Conservation (phyloP, 2,329 filamentous ascomycete species). For the Exophiala aquamarina region DNA sequence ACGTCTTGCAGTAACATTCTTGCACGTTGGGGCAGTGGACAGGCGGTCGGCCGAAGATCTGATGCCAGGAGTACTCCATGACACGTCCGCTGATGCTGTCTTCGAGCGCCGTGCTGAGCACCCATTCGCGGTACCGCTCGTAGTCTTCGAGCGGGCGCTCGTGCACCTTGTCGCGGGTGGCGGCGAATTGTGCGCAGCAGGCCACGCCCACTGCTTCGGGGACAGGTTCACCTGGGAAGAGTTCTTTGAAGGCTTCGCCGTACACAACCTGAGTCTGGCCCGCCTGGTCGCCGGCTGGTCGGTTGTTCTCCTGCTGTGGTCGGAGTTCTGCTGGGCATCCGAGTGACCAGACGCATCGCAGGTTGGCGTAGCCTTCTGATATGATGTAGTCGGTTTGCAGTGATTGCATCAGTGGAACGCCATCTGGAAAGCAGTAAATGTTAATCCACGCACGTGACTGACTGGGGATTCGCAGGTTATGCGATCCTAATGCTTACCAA, state of each 20-base stretch:
- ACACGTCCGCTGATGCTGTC: conserved; percentile 54
- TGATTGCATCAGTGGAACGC: conserved; percentile 48
- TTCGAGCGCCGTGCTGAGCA: conserved; percentile 45
- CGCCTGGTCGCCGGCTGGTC: neutral
- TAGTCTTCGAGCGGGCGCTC: conserved; percentile 51
- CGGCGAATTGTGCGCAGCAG: conserved; percentile 58
- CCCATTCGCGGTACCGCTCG: conserved; percentile 50
- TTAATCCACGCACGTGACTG: no score
- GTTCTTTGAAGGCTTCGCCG: conserved; percentile 44
- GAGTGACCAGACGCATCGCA: conserved; percentile 57
- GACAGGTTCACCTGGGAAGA: conserved; percentile 42
- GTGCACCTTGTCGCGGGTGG: conserved; percentile 47
- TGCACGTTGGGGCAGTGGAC: conserved; percentile 62
- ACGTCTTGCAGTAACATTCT: conserved; percentile 67
- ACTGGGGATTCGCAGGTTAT: no score
- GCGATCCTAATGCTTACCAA: conserved; percentile 24
- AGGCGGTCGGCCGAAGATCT: conserved; percentile 57
- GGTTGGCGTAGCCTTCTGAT: conserved; percentile 57
- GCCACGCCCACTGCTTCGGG: conserved; percentile 1
- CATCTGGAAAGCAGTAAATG: conserved; percentile 41
- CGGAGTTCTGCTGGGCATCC: conserved; percentile 60
- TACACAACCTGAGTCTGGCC: conserved; percentile 47
- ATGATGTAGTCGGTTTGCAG: conserved; percentile 53
- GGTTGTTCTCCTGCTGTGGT: conserved; percentile 41
- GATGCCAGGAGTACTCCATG: conserved; percentile 62